A percentile compares a stretch with the other conserved stretches of the same genome.
These are phyloP conservation scores for Thelonectria blattea DNA, from an alignment of 2,329 filamentous ascomycete genomes.

Conservation along the genomic window DNA sequence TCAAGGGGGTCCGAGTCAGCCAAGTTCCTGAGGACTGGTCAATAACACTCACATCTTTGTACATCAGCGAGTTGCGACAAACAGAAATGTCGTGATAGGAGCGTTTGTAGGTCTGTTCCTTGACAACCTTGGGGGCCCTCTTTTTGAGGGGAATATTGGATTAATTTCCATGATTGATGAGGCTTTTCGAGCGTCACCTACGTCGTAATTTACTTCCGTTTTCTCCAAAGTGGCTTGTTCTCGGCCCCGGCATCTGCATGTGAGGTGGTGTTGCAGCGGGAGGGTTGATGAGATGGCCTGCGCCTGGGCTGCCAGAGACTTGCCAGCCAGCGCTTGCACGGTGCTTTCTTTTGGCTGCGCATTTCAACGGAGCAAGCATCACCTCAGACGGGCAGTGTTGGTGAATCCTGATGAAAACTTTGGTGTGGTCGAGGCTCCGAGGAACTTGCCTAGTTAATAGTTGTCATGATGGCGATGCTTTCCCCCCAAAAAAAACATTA, in stretches of 20 bases:
- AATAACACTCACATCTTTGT: too few relatives aligned
- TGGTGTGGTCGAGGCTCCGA: too few relatives aligned
- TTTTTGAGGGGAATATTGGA: conserved; percentile 11
- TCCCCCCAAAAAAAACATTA: too few relatives aligned
- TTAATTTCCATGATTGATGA: background rate
- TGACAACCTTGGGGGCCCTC: background rate
- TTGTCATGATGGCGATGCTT: too few relatives aligned
- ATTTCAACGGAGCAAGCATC: too few relatives aligned
- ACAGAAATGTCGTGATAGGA: background rate
- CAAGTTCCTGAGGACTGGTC: background rate
- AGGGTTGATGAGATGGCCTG: too few relatives aligned
- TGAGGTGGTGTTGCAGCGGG: conserved; percentile 4
- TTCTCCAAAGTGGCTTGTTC: conserved; percentile 4
- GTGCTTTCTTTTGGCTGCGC: too few relatives aligned
- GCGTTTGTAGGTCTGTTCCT: background rate
- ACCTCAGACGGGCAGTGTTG: too few relatives aligned
- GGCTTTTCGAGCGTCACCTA: background rate
- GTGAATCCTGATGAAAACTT: background rate
- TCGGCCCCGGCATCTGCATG: background rate
- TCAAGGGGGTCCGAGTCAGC: background rate
- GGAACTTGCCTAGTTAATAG: too few relatives aligned
- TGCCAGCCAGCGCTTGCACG: background rate
- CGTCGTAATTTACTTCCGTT: background rate
- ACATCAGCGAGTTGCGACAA: background rate
- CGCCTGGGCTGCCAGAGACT: too few relatives aligned